Percentiles rank a stretch among this genome's conserved stretches.
phyloP scores from a whole-genome alignment of 768 basidiomycete genomes.

The Suillus tomentosus region DNA sequence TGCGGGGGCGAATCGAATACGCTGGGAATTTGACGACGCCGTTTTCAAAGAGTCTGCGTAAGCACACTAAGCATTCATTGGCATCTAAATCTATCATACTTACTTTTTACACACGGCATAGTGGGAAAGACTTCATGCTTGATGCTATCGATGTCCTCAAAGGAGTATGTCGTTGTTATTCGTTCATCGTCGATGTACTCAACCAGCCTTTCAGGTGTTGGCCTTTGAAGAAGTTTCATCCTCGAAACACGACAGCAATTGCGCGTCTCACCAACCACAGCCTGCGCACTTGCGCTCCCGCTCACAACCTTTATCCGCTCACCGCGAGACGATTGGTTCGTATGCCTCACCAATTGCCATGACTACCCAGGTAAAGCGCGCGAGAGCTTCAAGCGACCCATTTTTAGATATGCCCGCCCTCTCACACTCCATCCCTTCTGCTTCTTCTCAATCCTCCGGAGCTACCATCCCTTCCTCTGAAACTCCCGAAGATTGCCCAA shows the following conservation, averaged over 20 bases:
- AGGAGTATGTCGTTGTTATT: slow-evolving; percentile 60
- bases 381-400: slow-evolving; percentile 76
- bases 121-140: slow-evolving; percentile 93
- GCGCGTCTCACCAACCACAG: slow-evolving; percentile 40
- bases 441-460: slow-evolving; percentile 49
- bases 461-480: slow-evolving; percentile 36
- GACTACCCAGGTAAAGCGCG: slow-evolving; percentile 57
- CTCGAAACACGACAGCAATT: slow-evolving; percentile 33
- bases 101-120: slow-evolving; percentile 36
- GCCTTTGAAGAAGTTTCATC: slow-evolving; percentile 73
- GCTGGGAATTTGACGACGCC: slow-evolving; percentile 94
- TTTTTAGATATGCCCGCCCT: slow-evolving; percentile 71
- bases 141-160: slow-evolving; percentile 89
- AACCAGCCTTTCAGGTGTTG: slow-evolving; percentile 43
- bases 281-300: slow-evolving; percentile 54
- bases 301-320: slow-evolving; percentile 53
- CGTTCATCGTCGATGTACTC: slow-evolving; percentile 15
- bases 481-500: slow-evolving; percentile 43
- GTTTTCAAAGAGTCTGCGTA: slow-evolving; percentile 94
- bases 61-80: slow-evolving; percentile 37
- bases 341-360: slow-evolving; percentile 43
- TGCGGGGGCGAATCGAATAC: slow-evolving; percentile 67
- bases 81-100: slow-evolving; percentile 20
- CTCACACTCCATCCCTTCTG: slow-evolving; percentile 56
- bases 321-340: slow-evolving; percentile 27